phyloP scores from a whole-genome alignment of 2,329 filamentous ascomycete genomes.

The Colletotrichum acutatum region DNA sequence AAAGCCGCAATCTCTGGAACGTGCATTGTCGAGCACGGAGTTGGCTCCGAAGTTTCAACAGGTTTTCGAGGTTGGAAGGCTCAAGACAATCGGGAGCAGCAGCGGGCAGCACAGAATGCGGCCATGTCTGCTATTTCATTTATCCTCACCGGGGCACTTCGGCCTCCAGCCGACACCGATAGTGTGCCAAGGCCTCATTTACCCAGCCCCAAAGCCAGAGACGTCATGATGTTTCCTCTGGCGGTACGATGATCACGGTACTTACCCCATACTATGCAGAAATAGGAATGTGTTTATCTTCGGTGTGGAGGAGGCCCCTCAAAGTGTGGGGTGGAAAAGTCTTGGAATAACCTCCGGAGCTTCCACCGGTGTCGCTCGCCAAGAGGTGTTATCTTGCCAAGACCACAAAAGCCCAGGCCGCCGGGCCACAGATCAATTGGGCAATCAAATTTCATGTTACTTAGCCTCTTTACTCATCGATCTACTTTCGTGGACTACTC shows the following conservation, averaged over 20 bases:
- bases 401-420: not conserved
- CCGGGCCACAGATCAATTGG: not conserved
- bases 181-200: constrained; percentile 18
- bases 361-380: constrained; percentile 15
- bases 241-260: not conserved
- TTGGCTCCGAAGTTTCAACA: not conserved
- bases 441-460: not conserved
- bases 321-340: constrained; percentile 12
- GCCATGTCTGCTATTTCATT: not conserved
- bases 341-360: not conserved
- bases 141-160: not conserved
- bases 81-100: not conserved
- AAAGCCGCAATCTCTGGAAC: constrained; percentile 2
- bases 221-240: constrained; percentile 9
- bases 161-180: not conserved
- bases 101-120: not conserved
- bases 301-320: constrained; percentile 24
- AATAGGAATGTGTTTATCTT: constrained; percentile 30
- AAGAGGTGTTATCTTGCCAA: constrained; percentile 33
- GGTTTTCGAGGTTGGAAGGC: not conserved
- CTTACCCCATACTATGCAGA: constrained; percentile 11
- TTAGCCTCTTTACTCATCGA: not conserved
- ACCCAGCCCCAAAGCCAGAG: not conserved
- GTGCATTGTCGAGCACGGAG: constrained; percentile 12
- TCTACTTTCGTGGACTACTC: no score